Evolutionary conservation across 257 asterid species (phyloP).

Genomic region (Solanum acaule): DNA sequence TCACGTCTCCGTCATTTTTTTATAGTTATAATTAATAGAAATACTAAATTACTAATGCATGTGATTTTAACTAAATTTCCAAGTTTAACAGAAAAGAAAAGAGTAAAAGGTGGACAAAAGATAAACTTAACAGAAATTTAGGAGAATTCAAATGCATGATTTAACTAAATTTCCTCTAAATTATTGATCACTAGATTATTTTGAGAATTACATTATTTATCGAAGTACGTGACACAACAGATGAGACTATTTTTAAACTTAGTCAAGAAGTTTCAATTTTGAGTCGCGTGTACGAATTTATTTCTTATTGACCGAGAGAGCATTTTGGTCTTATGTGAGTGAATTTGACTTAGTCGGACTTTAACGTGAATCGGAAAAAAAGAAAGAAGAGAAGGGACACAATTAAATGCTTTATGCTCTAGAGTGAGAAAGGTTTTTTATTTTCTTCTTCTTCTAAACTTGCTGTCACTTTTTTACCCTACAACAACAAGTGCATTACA

Average conservation of each 20-base stretch:
- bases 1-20: slow-evolving; percentile 19
- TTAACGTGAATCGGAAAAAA: fast-evolving
- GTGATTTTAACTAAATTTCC: neutral
- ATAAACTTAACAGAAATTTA: neutral
- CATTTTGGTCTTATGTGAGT: too few relatives aligned
- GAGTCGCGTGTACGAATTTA: fast-evolving
- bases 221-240: too few relatives aligned
- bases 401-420: neutral
- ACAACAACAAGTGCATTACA: neutral
- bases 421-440: neutral
- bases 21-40: neutral
- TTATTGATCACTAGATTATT: neutral
- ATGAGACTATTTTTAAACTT: neutral
- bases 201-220: neutral
- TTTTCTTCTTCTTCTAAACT: neutral
- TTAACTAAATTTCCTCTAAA: neutral
- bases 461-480: neutral
- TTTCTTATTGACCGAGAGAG: fast-evolving
- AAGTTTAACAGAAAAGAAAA: neutral
- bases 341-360: neutral
- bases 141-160: neutral
- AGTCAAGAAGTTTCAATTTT: neutral
- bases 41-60: neutral
- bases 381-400: neutral
- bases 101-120: neutral